These are phyloP conservation scores for Penicillium macrosclerotiorum DNA, from an alignment of 495 filamentous ascomycete genomes.

Conservation along the genomic window DNA sequence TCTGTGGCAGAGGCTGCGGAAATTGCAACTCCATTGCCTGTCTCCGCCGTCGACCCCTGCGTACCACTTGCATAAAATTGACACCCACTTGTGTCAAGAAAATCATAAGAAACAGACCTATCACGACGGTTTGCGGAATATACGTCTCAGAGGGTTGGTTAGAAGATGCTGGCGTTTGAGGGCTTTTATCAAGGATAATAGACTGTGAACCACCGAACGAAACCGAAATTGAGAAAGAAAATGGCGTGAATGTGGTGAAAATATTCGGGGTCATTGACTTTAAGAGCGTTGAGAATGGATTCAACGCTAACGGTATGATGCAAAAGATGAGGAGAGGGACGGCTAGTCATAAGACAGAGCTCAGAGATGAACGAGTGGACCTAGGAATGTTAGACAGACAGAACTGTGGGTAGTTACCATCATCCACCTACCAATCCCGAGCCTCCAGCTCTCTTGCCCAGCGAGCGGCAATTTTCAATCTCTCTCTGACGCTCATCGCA, in stretches of 20 bases:
- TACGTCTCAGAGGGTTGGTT: conserved; percentile 21
- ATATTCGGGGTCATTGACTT: conserved; percentile 27
- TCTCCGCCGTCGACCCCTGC: conserved; percentile 26
- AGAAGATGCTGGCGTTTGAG: neutral
- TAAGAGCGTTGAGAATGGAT: conserved; percentile 17
- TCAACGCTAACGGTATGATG: conserved; percentile 27
- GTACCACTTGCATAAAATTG: conserved; percentile 32
- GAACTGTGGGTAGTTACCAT: no score
- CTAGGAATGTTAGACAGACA: conserved; percentile 15
- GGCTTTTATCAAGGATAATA: conserved; percentile 6
- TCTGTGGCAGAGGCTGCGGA: conserved; percentile 23
- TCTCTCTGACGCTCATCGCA: conserved; percentile 71
- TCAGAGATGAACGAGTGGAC: conserved; percentile 32
- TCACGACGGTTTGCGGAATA: conserved; percentile 35
- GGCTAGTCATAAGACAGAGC: conserved; percentile 51
- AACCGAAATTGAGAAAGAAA: conserved; percentile 42
- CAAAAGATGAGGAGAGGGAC: conserved; percentile 44
- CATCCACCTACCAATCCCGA: conserved; percentile 72
- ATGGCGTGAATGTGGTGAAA: conserved; percentile 33
- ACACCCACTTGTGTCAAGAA: conserved; percentile 35
- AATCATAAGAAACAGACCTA: conserved; percentile 34
- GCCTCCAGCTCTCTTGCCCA: conserved; percentile 76
- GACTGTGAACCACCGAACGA: conserved; percentile 33
- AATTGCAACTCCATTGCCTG: conserved; percentile 24
- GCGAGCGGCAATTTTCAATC: conserved; percentile 71